Evolutionary conservation across 2,329 filamentous ascomycete species (phyloP), one percentile per base, ranked within the genome.

Genomic region (Aureobasidium melanogenum): DNA sequence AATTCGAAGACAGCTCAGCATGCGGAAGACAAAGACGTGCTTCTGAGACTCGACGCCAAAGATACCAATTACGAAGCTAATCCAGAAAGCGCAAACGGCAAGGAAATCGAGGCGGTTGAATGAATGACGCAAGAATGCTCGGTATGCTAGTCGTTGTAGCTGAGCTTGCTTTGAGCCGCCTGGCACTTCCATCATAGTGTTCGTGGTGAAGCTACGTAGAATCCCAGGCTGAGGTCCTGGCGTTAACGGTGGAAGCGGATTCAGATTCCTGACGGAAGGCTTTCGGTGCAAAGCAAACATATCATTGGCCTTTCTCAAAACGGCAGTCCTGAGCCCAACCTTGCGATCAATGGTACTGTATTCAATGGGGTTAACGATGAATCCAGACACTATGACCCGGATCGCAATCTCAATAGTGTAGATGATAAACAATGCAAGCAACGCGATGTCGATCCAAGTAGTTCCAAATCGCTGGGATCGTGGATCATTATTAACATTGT

Each of bases 71-170:
- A 84, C 72, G 69, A 97, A 94, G 1, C 90, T 87, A 62, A 96
- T 87, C 94, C 94, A 99, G 74, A 91, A 99, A 0, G 93, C 88
- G n/a, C 94, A 80, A 8, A 99, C 88, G 1, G 94, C 95, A 58
- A 99, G 79, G 73, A 97, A 97, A 72, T 99, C 94, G 12, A 97
- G 82, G 57, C 94, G 85, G 71, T 97, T 97, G 77, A 99, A 99
- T 0, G 91, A 92, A 73, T 99, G 94, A 17, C 94, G 86, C 60
- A 99, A 77, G 73, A 97, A 97, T 1, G 94, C 95, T 64, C 94
- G 85, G 58, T 94, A 87, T 17, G 95, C 93, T 60, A 99, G 82
- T 65, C 96, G 88, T 66, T 88, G 82, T 63, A 93, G 86, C 72
- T 94, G 90, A 67, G 92, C 88, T 64, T 96, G 78, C 82, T 89